Base-by-base conservation (phyloP, 2,329 filamentous ascomycete species). In the Tolypocladium sp. region DNA sequence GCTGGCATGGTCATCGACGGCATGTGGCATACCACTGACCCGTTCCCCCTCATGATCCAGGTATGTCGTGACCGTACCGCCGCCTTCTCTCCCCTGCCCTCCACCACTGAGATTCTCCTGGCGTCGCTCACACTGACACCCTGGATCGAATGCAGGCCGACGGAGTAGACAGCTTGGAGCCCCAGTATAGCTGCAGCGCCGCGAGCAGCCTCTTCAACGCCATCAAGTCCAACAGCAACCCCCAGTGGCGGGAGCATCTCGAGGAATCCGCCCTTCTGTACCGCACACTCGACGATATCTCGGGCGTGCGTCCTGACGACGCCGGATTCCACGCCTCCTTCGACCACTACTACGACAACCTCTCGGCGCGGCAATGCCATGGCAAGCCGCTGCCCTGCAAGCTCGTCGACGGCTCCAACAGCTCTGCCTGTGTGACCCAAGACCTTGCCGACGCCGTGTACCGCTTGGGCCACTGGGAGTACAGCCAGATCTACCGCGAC, bases 261-360 rank as follows among this genome's bases (percentile, higher is more conserved):
- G 76, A 77, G 4, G 78, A 76, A 25, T 79, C 87, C 0, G 68
- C 71, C 2, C 63, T 73, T 0, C 75, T 94, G 0, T 90, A 83
- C 68, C 67, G 71, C 7, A 72, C 71, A 0, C 81, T 94, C 0
- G 90, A 94, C 66, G 70, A 75, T 49, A 80, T 93, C 53, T 90
- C 88, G 0, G 88, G 87, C 37, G 82, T 94, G 1, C 69, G 79
- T 0, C 62, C 77, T 0, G 72, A 71, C 40, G 81, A 86, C 61
- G 67, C 69, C 0, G 86, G 79, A 4, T 94, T 90, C 77, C 89
- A 93, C 67, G 78, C 73, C 46, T 86, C 81, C 57, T 87, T 89
- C 66, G 91, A 94, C 68, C 90, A 92, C 71, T 94, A 94, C 75
- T 94, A 87, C 66, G 91, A 94, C 70, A 94, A 92, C 67, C 80